These are phyloP conservation scores for Starmerella lactis-condensi DNA, from an alignment of 805 yeast species.

Conservation along the genomic window DNA sequence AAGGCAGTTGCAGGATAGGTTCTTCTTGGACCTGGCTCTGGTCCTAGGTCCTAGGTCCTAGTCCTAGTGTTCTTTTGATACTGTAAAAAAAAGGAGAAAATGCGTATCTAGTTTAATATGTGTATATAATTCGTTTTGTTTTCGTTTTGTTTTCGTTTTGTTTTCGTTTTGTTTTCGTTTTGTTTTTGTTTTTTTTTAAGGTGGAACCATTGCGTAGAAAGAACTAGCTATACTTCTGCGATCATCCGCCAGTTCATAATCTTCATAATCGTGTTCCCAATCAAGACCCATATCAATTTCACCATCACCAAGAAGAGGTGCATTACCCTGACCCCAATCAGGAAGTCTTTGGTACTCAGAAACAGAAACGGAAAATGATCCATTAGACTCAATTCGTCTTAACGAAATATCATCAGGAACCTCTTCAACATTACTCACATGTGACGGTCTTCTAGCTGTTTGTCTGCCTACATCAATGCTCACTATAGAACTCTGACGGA, in stretches of 20 bases:
- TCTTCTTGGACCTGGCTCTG: too few relatives aligned
- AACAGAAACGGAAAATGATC: constrained; percentile 13
- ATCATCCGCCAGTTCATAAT: constrained; percentile 8
- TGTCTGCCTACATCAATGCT: constrained; percentile 16
- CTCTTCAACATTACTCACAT: constrained; percentile 13
- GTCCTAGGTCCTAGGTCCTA: too few relatives aligned
- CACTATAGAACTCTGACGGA: constrained; percentile 17
- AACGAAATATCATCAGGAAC: constrained; percentile 11
- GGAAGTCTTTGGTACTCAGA: constrained; percentile 14
- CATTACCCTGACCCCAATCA: constrained; percentile 4
- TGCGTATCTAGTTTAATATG: not conserved
- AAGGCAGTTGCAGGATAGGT: too few relatives aligned
- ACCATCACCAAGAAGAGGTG: constrained; percentile 12
- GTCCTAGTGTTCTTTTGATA: too few relatives aligned
- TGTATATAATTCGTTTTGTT: too few relatives aligned
- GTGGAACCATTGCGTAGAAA: constrained; percentile 12
- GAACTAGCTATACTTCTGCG: constrained; percentile 14
- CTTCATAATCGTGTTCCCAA: constrained; percentile 16
- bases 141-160: too few relatives aligned
- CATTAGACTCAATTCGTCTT: constrained; percentile 9
- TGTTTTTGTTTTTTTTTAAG: constrained; percentile 2
- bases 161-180: not conserved
- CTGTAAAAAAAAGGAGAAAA: too few relatives aligned
- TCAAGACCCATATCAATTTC: constrained; percentile 13
- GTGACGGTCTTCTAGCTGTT: constrained; percentile 12